Base-by-base conservation (phyloP, 1,284 basidiomycete genomes). In the Trichosporon asahii region DNA sequence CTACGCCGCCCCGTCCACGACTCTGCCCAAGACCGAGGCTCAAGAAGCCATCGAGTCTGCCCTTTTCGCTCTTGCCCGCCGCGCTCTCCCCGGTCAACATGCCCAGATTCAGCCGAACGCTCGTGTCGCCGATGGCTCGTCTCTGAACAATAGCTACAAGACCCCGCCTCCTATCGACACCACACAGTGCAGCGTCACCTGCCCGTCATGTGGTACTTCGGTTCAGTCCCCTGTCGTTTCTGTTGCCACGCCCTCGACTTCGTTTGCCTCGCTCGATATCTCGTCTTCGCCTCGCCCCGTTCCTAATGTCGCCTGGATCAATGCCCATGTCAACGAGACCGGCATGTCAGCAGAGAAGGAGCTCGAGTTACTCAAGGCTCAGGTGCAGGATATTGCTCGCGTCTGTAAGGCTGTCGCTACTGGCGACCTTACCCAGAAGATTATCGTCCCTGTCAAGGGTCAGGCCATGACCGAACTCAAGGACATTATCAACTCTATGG, bases 401-500 rank as follows among this genome's bases (percentile, higher is more conserved):
- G 95, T 98, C 35, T 98, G 95, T 84, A 95, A 95, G 76, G 95
- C 95, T 23, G 95, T 99, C 74, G 96, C 96, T 0, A 88, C 90
- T 25, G 95, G 95, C 35, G 96, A 99, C 82, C 85, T 99, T 74
- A 92, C 91, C 61, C 93, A 98, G 85, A 96, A 97, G 86, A 97
- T 99, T 75, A 95, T 93, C 55, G 95, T 98, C 6, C 92, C 91
- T 35, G 96, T 98, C 6, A 93, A 98, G 83, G 95, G 95, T 74
- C 91, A 92, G 70, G 93, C 96, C 71, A 97, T 99, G 94, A 91
- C 95, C 21, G 93, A 97, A 84, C 89, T 98, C 79, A 98, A 98
- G 87, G 94, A 98, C 76, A 95, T 96, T 76, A 97, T 98, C 86
- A 98, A 98, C 80, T 91, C 91, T 60, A 98, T 98, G 93, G 93